A percentile compares a stretch with the other conserved stretches of the same genome.
These are phyloP conservation scores for Colletotrichum filicis DNA, from an alignment of 2,329 filamentous ascomycete genomes.

Conservation along the genomic window DNA sequence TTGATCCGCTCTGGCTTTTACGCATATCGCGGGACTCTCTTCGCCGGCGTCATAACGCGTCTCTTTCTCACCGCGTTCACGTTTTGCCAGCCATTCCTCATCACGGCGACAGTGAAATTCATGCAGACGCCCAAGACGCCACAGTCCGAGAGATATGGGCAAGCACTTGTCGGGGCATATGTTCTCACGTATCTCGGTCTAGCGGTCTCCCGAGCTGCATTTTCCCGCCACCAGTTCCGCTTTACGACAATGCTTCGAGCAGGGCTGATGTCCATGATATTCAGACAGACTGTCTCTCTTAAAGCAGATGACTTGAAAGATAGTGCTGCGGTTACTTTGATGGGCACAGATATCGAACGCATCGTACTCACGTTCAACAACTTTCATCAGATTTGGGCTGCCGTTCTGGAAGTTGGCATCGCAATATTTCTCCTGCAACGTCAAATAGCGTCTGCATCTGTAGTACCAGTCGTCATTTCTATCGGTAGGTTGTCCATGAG, in stretches of 20 bases:
- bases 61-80: conserved; percentile 39
- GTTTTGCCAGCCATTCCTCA: conserved; percentile 41
- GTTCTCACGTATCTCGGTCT: conserved; percentile 45
- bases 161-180: conserved; percentile 44
- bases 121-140: conserved; percentile 31
- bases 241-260: conserved; percentile 42
- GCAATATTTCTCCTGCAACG: conserved; percentile 40
- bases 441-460: conserved; percentile 52
- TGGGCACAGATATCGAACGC: conserved; percentile 50
- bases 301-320: conserved; percentile 39
- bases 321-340: conserved; percentile 46
- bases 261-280: conserved; percentile 42
- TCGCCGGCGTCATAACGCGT: neutral
- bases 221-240: conserved; percentile 43
- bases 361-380: conserved; percentile 38
- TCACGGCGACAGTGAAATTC: conserved; percentile 36
- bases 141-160: conserved; percentile 36
- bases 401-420: conserved; percentile 39
- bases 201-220: conserved; percentile 44
- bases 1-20: neutral
- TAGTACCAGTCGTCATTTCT: conserved; percentile 55
- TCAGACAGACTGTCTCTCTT: conserved; percentile 41
- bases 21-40: neutral
- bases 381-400: conserved; percentile 38
- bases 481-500: conserved; percentile 47